These are phyloP conservation scores for Solanum lycopersicoides DNA, from an alignment of 257 asterid genomes.

Conservation along the genomic window DNA sequence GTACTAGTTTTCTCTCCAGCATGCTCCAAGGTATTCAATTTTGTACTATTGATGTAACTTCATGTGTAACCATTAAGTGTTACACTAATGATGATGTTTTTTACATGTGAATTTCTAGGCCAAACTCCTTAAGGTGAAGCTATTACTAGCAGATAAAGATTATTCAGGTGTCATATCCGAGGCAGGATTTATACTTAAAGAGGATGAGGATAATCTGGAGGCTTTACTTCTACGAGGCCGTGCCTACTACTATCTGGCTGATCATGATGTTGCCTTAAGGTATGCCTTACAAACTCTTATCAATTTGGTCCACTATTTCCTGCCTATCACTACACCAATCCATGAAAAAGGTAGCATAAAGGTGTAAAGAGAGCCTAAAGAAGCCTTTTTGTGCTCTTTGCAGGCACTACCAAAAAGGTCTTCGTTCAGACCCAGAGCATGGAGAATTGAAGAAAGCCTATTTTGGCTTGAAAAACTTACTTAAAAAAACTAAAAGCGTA, in stretches of 20 bases:
- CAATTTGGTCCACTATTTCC: not conserved
- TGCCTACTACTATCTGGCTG: slow-evolving; percentile 88
- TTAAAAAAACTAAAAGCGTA: slow-evolving; percentile 84
- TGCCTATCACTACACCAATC: not conserved
- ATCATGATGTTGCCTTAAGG: slow-evolving; percentile 88
- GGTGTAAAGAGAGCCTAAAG: not conserved
- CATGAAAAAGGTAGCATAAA: not conserved
- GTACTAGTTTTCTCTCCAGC: slow-evolving; percentile 93
- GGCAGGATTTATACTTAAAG: slow-evolving; percentile 81
- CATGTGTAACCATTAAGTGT: not conserved
- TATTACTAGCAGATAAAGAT: slow-evolving; percentile 55
- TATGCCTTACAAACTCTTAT: slow-evolving; percentile 14
- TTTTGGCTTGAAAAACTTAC: slow-evolving; percentile 80
- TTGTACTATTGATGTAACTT: not conserved
- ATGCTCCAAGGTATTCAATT: slow-evolving; percentile 53
- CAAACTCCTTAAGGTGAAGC: slow-evolving; percentile 65
- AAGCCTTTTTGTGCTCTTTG: not conserved
- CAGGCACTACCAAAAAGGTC: slow-evolving; percentile 96
- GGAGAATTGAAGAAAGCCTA: slow-evolving; percentile 83
- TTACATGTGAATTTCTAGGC: slow-evolving; percentile 40
- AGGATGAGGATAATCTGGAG: slow-evolving; percentile 70
- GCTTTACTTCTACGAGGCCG: slow-evolving; percentile 91
- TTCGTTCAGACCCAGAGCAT: slow-evolving; percentile 93
- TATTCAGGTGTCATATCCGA: slow-evolving; percentile 76
- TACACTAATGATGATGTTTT: not conserved